Evolutionary conservation across 768 basidiomycete genomes (phyloP).

Genomic region (Lepiota venenata): DNA sequence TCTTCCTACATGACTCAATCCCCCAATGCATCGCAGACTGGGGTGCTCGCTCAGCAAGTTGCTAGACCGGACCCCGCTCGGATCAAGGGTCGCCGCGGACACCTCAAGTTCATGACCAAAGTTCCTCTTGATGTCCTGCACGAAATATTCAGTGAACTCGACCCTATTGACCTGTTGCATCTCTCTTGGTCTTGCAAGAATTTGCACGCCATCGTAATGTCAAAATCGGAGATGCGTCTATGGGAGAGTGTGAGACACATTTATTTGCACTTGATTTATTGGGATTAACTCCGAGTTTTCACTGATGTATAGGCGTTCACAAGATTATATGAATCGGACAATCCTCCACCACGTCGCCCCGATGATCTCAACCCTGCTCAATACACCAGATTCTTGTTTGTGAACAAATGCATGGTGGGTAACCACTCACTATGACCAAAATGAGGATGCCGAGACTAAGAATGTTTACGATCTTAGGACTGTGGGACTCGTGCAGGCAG

Average conservation of each 20-base stretch:
- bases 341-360: conserved; percentile 22
- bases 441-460: too few relatives aligned
- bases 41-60: background rate
- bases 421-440: too few relatives aligned
- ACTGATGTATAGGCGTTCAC: background rate
- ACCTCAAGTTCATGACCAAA: conserved; percentile 25
- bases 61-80: background rate
- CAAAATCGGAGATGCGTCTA: conserved; percentile 14
- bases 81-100: conserved; percentile 19
- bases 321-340: conserved; percentile 22
- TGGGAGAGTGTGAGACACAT: conserved; percentile 27
- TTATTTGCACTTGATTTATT: too few relatives aligned
- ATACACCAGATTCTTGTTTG: conserved; percentile 33
- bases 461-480: background rate
- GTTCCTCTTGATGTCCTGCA: conserved; percentile 30
- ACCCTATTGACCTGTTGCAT: conserved; percentile 36
- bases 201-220: conserved; percentile 30
- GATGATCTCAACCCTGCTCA: conserved; percentile 24
- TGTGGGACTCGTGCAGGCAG: background rate
- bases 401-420: conserved; percentile 5
- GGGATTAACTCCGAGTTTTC: too few relatives aligned
- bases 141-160: conserved; percentile 35
- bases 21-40: too few relatives aligned
- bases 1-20: too few relatives aligned
- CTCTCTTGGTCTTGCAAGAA: conserved; percentile 33